phyloP scores from a whole-genome alignment of 1,284 basidiomycete genomes.

The Thecaphora thlaspeos region DNA sequence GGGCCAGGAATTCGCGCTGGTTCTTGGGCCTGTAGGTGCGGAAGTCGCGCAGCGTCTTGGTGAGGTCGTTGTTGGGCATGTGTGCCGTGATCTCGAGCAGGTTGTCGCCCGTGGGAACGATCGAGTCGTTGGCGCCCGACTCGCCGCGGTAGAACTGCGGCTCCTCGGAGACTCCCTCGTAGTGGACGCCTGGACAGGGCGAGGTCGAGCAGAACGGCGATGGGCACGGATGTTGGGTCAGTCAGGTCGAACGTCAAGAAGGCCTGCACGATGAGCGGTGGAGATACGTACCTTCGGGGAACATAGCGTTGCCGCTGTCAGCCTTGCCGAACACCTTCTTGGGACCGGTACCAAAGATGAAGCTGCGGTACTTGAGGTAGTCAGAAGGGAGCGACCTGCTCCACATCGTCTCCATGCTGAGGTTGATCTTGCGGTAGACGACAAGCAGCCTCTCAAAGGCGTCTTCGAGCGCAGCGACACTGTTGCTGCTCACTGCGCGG shows the following conservation, averaged over 20 bases:
- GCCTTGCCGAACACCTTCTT: too few species aligned
- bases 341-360: conserved; percentile 54
- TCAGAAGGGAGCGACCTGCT: conserved; percentile 30
- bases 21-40: conserved; percentile 47
- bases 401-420: conserved; percentile 56
- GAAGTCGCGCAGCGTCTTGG: conserved; percentile 52
- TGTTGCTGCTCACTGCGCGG: conserved; percentile 24
- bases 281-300: too few species aligned
- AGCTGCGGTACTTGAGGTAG: conserved; percentile 52
- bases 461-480: conserved; percentile 34
- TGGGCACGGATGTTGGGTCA: too few species aligned
- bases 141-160: conserved; percentile 48
- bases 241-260: too few species aligned
- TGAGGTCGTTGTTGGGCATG: conserved; percentile 52
- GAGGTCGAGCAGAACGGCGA: too few species aligned
- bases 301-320: conserved; percentile 47
- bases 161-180: conserved; percentile 41
- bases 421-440: conserved; percentile 48
- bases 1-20: conserved; percentile 42
- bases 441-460: conserved; percentile 29
- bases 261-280: too few species aligned
- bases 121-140: conserved; percentile 43
- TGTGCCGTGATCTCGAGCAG: conserved; percentile 51
- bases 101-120: conserved; percentile 51
- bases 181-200: too few species aligned